phyloP scores from a whole-genome alignment of 2,329 filamentous ascomycete genomes.

The Aspergillus costaricaensis region DNA sequence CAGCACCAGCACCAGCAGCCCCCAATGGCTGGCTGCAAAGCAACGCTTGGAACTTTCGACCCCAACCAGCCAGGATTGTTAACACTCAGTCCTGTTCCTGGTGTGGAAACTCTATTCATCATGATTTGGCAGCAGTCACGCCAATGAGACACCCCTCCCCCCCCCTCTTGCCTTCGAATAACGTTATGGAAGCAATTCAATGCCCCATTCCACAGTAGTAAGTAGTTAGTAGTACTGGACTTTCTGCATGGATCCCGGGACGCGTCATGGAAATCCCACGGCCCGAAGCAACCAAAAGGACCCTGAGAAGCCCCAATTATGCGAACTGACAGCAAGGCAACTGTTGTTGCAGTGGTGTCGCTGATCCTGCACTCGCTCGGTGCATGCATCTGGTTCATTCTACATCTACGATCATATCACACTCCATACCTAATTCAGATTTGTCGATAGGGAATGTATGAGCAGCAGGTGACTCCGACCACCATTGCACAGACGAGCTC shows the following conservation, averaged over 20 bases:
- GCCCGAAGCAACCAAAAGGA: background rate
- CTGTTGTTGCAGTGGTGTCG: background rate
- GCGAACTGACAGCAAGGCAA: background rate
- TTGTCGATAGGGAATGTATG: conserved; percentile 34
- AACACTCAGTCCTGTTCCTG: background rate
- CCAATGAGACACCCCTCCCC: no score
- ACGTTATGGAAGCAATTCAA: no score
- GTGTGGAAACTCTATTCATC: background rate
- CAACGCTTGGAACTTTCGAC: no score
- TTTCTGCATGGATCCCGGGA: background rate
- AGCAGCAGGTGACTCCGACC: conserved; percentile 42
- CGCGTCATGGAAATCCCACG: background rate
- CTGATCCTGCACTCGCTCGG: background rate
- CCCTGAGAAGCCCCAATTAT: no score
- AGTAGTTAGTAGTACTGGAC: background rate
- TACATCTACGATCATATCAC: background rate
- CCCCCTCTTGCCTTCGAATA: no score
- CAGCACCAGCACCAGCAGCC: background rate
- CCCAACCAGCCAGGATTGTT: background rate
- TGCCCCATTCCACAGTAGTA: no score
- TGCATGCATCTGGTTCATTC: no score
- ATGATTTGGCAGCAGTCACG: background rate
- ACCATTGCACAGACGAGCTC: conserved; percentile 32
- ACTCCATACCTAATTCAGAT: background rate
- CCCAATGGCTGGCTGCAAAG: background rate